Conservation (phyloP, 1,284 basidiomycete genomes). For the Hortiboletus rubellus region DNA sequence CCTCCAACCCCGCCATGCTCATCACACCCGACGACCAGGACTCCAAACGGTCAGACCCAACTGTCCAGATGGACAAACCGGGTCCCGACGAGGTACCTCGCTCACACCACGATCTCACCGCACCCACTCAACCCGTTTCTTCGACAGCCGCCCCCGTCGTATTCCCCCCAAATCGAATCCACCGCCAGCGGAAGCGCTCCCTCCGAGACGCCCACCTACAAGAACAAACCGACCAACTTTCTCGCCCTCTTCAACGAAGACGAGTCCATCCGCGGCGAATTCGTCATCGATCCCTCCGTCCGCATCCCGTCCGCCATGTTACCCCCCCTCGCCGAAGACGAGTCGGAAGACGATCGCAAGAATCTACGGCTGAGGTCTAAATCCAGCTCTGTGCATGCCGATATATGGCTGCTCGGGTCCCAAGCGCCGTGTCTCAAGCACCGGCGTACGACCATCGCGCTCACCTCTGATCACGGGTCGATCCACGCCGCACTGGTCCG, state of each 20-base stretch:
- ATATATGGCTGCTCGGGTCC: slow-evolving; percentile 29
- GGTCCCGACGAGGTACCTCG: slow-evolving; percentile 8
- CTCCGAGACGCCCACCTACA: slow-evolving; percentile 9
- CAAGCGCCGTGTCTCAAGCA: not conserved
- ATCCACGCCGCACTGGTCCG: slow-evolving; percentile 12
- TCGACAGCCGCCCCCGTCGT: slow-evolving; percentile 30
- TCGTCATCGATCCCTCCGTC: slow-evolving; percentile 41
- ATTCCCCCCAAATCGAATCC: slow-evolving; percentile 4
- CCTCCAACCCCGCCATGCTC: slow-evolving; percentile 4
- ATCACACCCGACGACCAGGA: not conserved
- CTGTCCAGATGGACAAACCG: too few relatives aligned
- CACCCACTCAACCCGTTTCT: too few relatives aligned
- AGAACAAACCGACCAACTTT: slow-evolving; percentile 39
- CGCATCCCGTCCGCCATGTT: slow-evolving; percentile 36
- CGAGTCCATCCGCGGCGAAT: slow-evolving; percentile 34
- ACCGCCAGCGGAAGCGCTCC: too few relatives aligned
- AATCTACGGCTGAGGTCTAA: slow-evolving; percentile 37
- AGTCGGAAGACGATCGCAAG: slow-evolving; percentile 36
- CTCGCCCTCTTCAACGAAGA: slow-evolving; percentile 33
- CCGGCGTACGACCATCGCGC: slow-evolving; percentile 17
- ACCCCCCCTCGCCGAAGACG: slow-evolving; percentile 29
- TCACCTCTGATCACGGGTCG: slow-evolving; percentile 16
- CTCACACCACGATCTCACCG: too few relatives aligned
- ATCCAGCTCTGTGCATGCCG: slow-evolving; percentile 33
- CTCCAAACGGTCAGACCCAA: not conserved